A percentile compares a stretch with the other conserved stretches of the same genome.
These are phyloP conservation scores for Lactarius tabidus DNA, from an alignment of 768 basidiomycete species.

Conservation along the genomic window DNA sequence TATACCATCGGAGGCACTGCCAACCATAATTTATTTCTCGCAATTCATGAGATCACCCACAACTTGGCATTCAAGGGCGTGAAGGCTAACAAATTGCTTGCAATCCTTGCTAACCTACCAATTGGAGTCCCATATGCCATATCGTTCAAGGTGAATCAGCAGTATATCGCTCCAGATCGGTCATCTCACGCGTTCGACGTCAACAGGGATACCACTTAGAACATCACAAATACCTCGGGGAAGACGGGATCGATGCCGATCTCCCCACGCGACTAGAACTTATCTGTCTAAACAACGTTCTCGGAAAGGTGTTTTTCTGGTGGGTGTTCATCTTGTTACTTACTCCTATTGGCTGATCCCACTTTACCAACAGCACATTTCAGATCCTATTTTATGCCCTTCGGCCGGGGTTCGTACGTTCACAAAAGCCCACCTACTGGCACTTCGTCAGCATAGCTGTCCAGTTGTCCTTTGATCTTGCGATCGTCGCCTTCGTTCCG, in stretches of 20 bases:
- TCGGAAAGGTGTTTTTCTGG: slow-evolving; percentile 98
- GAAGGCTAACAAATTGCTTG: slow-evolving; percentile 77
- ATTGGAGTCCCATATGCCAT: slow-evolving; percentile 95
- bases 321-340: slow-evolving; percentile 31
- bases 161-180: background rate
- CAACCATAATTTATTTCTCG: slow-evolving; percentile 97
- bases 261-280: slow-evolving; percentile 86
- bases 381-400: slow-evolving; percentile 98
- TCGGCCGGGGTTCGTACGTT: slow-evolving; percentile 87
- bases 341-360: background rate
- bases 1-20: slow-evolving; percentile 90
- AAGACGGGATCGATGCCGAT: slow-evolving; percentile 96
- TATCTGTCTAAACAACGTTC: slow-evolving; percentile 84
- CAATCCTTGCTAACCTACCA: slow-evolving; percentile 88
- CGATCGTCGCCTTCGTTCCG: slow-evolving; percentile 49
- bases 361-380: slow-evolving; percentile 64
- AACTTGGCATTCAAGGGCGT: slow-evolving; percentile 90
- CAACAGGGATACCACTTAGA: slow-evolving; percentile 85
- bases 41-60: slow-evolving; percentile 98
- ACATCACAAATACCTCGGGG: slow-evolving; percentile 93
- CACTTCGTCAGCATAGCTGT: slow-evolving; percentile 72
- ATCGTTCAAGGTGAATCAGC: slow-evolving; percentile 75
- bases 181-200: background rate
- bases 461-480: slow-evolving; percentile 69
- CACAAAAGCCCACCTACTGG: slow-evolving; percentile 78